phyloP scores from a whole-genome alignment of 805 yeast genomes.

The Wickerhamiella spandovensis region DNA sequence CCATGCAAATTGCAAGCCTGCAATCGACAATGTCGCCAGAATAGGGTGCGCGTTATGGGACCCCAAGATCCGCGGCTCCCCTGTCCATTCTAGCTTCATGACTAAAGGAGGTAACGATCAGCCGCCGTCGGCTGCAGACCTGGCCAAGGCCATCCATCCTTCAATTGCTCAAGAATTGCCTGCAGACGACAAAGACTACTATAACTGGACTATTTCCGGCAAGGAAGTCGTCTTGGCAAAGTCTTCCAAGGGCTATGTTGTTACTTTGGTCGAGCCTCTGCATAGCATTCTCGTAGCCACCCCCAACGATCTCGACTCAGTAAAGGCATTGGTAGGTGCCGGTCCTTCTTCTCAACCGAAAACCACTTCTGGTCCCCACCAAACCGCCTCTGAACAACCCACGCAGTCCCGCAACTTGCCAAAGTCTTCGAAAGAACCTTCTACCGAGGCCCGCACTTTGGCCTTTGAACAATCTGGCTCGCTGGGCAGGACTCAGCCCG shows the following conservation, averaged over 20 bases:
- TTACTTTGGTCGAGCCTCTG: background rate
- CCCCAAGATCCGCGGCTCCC: slow-evolving; percentile 14
- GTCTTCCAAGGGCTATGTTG: background rate
- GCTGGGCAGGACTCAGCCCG: slow-evolving; percentile 7
- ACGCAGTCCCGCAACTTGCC: background rate
- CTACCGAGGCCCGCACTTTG: background rate
- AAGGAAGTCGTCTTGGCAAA: background rate
- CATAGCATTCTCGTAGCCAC: background rate
- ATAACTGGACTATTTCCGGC: background rate
- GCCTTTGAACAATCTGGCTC: background rate
- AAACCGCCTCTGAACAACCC: too few relatives aligned
- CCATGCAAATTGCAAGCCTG: slow-evolving; percentile 54
- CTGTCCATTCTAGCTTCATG: slow-evolving; percentile 18
- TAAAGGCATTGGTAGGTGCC: background rate
- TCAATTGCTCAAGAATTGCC: background rate
- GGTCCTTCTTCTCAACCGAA: too few relatives aligned
- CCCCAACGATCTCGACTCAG: background rate
- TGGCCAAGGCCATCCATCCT: background rate
- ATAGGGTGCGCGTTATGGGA: slow-evolving; percentile 8
- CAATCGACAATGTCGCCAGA: slow-evolving; percentile 28
- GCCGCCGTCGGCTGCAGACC: background rate
- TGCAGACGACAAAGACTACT: background rate
- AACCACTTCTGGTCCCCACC: too few relatives aligned
- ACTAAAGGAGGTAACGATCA: background rate
- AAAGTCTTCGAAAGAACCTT: background rate